phyloP scores from a whole-genome alignment of 2,329 filamentous ascomycete genomes.

The Fusarium sp. region DNA sequence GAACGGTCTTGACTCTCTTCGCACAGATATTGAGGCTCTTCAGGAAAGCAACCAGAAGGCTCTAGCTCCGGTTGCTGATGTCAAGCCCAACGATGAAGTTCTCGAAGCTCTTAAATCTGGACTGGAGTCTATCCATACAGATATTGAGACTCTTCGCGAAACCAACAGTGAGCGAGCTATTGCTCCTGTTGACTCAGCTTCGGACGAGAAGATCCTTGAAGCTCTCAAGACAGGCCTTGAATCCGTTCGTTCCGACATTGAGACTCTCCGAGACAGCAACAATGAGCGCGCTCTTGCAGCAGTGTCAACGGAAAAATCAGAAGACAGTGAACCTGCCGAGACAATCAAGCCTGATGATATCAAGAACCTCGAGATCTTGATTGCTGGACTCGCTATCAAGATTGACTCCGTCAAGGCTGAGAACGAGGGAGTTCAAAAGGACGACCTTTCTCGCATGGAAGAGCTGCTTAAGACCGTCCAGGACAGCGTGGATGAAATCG shows the following conservation, averaged over 20 bases:
- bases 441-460: constrained; percentile 69
- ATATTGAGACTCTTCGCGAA: constrained; percentile 75
- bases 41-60: constrained; percentile 71
- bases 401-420: constrained; percentile 70
- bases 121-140: constrained; percentile 76
- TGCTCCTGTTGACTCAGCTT: constrained; percentile 54
- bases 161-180: constrained; percentile 75
- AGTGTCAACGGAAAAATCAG: constrained; percentile 38
- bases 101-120: constrained; percentile 86
- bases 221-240: constrained; percentile 84
- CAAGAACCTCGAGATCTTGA: constrained; percentile 85
- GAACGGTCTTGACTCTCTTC: constrained; percentile 44
- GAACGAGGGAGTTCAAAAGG: constrained; percentile 58
- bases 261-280: constrained; percentile 72
- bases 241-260: constrained; percentile 79
- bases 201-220: constrained; percentile 81
- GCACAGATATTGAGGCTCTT: constrained; percentile 55
- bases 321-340: constrained; percentile 58
- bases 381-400: constrained; percentile 86
- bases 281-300: constrained; percentile 63
- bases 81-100: constrained; percentile 85
- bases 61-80: constrained; percentile 71
- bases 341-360: constrained; percentile 78
- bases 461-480: constrained; percentile 65
- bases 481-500: constrained; percentile 61